Evolutionary conservation across 1,284 basidiomycete genomes (phyloP).

Genomic region (Phaffia rhodozyma): DNA sequence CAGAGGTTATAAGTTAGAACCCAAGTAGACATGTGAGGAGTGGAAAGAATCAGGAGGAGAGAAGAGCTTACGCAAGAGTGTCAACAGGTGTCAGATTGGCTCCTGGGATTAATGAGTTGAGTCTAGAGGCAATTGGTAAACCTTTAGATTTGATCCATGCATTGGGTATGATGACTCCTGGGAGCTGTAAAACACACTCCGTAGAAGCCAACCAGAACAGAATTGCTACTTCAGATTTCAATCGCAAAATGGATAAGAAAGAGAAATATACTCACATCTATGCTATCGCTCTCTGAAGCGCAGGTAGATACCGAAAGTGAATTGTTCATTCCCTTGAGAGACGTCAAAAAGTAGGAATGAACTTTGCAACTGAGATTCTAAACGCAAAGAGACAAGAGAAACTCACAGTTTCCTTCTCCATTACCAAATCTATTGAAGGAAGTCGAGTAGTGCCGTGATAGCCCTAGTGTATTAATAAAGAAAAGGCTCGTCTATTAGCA

Average conservation of each 20-base stretch:
- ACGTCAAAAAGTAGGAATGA: not conserved
- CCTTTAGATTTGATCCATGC: not conserved
- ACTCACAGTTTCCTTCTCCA: not conserved
- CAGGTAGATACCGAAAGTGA: not conserved
- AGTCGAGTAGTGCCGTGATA: not conserved
- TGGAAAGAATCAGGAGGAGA: not conserved
- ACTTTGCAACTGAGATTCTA: not conserved
- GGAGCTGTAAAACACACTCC: not conserved
- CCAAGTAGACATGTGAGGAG: not conserved
- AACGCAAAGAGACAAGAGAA: not conserved
- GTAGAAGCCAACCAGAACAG: not conserved
- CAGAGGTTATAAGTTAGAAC: not conserved
- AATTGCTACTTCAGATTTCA: not conserved
- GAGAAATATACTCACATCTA: not conserved
- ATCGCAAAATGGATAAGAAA: not conserved
- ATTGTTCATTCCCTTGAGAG: constrained; percentile 1
- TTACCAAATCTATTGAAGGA: not conserved
- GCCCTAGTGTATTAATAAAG: not conserved
- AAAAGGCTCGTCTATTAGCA: not conserved
- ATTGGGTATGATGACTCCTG: not conserved
- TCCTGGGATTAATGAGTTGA: not conserved
- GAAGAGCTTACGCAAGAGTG: not conserved
- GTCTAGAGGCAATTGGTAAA: not conserved
- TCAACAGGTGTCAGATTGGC: not conserved
- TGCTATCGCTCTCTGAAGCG: not conserved